Percentiles rank a stretch among this genome's conserved stretches.
Evolutionary conservation across 208 protist species (phyloP).

Genomic region (Naegleria fowleri): DNA sequence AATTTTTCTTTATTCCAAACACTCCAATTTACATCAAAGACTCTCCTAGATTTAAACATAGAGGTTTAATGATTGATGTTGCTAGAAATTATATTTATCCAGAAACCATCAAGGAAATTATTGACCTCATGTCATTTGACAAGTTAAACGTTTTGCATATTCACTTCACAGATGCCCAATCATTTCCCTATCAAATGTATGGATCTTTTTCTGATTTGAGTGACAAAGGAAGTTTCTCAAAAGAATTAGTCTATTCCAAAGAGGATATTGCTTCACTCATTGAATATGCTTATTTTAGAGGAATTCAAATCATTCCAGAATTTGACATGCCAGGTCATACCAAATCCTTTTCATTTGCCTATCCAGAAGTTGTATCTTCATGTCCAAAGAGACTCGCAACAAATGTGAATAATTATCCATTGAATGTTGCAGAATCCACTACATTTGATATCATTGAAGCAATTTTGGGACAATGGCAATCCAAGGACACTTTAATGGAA

Average conservation of each 20-base stretch:
- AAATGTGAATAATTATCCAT: constrained; percentile 36
- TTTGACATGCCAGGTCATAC: constrained; percentile 46
- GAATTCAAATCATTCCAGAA: constrained; percentile 46
- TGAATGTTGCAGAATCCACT: constrained; percentile 35
- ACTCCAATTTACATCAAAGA: constrained; percentile 43
- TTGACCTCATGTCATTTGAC: constrained; percentile 45
- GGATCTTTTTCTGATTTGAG: constrained; percentile 39
- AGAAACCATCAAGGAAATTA: constrained; percentile 39
- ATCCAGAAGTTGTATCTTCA: background rate
- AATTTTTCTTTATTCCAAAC: constrained; percentile 34
- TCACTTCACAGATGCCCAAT: constrained; percentile 54
- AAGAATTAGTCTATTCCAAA: constrained; percentile 31
- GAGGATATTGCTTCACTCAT: constrained; percentile 41
- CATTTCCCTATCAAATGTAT: constrained; percentile 49
- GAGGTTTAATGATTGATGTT: constrained; percentile 60
- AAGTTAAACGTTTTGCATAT: constrained; percentile 60
- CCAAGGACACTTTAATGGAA: background rate
- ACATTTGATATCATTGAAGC: constrained; percentile 41
- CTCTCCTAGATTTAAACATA: constrained; percentile 49
- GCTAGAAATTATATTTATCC: constrained; percentile 51
- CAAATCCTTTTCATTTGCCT: background rate
- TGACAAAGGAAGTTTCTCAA: constrained; percentile 37
- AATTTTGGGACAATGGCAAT: constrained; percentile 26
- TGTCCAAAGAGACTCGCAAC: background rate
- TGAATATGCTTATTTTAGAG: constrained; percentile 32